phyloP scores from a whole-genome alignment of 140 eudicot species.

The Anethum foeniculum region DNA sequence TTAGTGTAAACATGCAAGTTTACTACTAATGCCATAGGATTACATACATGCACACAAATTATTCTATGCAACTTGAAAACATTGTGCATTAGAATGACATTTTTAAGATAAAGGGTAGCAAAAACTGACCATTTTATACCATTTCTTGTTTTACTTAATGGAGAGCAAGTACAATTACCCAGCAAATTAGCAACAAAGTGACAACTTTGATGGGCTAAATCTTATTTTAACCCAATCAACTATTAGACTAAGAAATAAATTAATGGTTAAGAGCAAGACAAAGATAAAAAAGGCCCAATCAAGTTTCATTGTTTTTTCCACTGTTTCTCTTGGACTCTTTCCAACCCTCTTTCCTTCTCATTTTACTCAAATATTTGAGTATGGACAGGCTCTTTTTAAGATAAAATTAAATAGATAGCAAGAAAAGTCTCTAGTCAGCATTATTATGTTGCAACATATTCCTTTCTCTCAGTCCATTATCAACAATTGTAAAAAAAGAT shows the following conservation, averaged over 20 bases:
- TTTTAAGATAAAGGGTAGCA: not conserved
- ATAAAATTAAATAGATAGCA: not conserved
- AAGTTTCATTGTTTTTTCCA: constrained; percentile 18
- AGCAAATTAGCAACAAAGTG: not conserved
- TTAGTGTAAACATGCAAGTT: not conserved
- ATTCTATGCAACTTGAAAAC: not conserved
- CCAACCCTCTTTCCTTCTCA: constrained; percentile 5
- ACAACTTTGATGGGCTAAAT: not conserved
- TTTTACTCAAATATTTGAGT: not conserved
- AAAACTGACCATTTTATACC: not conserved
- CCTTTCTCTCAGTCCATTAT: constrained; percentile 10
- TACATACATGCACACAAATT: no score
- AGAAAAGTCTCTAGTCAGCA: constrained; percentile 33
- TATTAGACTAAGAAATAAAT: not conserved
- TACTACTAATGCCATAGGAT: not conserved
- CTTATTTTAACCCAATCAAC: not conserved
- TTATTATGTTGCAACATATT: constrained; percentile 11
- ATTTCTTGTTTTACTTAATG: not conserved
- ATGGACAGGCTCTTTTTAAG: not conserved
- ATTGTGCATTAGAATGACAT: not conserved
- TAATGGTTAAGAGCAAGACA: not conserved
- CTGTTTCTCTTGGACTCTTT: constrained; percentile 7
- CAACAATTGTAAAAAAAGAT: not conserved
- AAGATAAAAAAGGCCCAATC: constrained; percentile 7
- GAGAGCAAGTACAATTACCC: not conserved